phyloP scores from a whole-genome alignment of 2,329 filamentous ascomycete genomes.

The Sporothrix pallida region DNA sequence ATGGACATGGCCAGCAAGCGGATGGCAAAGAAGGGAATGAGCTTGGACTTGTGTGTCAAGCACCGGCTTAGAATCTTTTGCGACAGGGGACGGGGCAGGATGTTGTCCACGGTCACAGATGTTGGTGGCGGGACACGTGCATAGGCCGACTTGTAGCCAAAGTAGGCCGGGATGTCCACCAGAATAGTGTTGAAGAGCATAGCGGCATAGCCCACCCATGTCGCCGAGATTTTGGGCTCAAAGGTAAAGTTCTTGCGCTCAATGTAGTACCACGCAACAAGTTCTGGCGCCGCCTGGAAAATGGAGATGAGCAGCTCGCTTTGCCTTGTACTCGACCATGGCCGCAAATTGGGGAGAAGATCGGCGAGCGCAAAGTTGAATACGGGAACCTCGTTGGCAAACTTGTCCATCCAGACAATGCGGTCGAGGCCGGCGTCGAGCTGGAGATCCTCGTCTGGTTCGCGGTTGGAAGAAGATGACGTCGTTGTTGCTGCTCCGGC shows the following conservation, averaged over 20 bases:
- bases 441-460: conserved; percentile 47
- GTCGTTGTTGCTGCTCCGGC: neutral
- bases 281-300: conserved; percentile 80
- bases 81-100: conserved; percentile 81
- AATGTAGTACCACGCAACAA: conserved; percentile 85
- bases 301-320: conserved; percentile 80
- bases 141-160: conserved; percentile 69
- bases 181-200: conserved; percentile 84
- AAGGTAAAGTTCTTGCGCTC: conserved; percentile 81
- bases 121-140: conserved; percentile 76
- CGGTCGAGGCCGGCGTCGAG: conserved; percentile 69
- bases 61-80: conserved; percentile 81
- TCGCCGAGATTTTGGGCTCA: conserved; percentile 88
- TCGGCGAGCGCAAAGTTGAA: conserved; percentile 80
- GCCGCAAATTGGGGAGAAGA: conserved; percentile 78
- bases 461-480: conserved; percentile 40
- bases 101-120: conserved; percentile 79
- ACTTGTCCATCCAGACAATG: conserved; percentile 72
- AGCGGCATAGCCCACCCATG: conserved; percentile 92
- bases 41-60: conserved; percentile 74
- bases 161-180: conserved; percentile 72
- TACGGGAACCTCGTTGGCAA: conserved; percentile 69
- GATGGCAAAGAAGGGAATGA: conserved; percentile 84
- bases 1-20: conserved; percentile 80
- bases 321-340: conserved; percentile 81